phyloP scores from a whole-genome alignment of 441 rosid species.

The Syzygium malaccense region DNA sequence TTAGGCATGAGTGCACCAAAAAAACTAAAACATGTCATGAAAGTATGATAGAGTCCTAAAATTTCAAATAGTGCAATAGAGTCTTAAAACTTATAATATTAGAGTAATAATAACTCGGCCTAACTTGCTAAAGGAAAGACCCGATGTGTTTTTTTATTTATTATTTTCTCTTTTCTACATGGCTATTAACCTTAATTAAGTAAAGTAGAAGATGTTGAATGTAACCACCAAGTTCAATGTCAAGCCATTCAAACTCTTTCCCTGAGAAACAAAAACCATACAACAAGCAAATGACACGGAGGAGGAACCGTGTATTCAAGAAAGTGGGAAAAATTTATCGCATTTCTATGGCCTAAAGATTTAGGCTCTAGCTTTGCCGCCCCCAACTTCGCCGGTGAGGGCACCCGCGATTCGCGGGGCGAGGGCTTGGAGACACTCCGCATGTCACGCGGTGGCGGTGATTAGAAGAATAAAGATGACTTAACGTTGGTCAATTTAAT shows the following conservation, averaged over 20 bases:
- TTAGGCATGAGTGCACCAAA: fast-evolving
- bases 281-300: background rate
- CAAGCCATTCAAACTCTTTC: background rate
- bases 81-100: background rate
- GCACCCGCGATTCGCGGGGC: background rate
- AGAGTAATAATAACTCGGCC: fast-evolving
- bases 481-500: background rate
- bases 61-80: fast-evolving
- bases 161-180: background rate
- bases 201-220: background rate
- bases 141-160: background rate
- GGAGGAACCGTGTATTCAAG: background rate
- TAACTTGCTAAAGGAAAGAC: background rate
- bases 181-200: background rate
- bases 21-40: fast-evolving
- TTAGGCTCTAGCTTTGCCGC: background rate
- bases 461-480: background rate
- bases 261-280: background rate
- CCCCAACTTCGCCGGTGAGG: background rate
- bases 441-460: background rate
- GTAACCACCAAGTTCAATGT: background rate
- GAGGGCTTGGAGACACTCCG: background rate
- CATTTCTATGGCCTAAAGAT: background rate
- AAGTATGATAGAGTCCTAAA: background rate
- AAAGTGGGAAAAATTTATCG: background rate